Evolutionary conservation across 2,329 filamentous ascomycete genomes (phyloP).

Genomic region (Penicillium capsulatum): DNA sequence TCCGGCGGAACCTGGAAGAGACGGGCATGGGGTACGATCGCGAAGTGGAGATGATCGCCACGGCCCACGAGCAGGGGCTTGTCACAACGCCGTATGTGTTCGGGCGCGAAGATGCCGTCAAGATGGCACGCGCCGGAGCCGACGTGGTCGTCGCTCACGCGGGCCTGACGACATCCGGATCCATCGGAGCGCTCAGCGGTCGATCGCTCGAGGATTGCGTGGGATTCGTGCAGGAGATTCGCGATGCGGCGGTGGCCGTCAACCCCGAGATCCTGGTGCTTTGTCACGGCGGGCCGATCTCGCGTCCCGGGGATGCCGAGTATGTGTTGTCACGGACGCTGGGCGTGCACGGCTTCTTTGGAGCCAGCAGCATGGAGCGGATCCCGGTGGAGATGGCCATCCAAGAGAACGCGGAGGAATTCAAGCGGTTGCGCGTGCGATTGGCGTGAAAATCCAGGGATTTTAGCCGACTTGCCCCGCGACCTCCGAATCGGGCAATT

Average conservation of each 20-base stretch:
- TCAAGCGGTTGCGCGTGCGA: conserved; percentile 44
- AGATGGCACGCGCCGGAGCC: conserved; percentile 62
- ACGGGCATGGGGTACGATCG: conserved; percentile 65
- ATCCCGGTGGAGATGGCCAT: conserved; percentile 66
- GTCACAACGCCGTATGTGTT: conserved; percentile 70
- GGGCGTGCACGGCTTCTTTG: conserved; percentile 68
- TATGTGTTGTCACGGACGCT: conserved; percentile 58
- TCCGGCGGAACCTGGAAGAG: conserved; percentile 65
- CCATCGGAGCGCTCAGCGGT: conserved; percentile 60
- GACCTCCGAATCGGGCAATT: conserved; percentile 26
- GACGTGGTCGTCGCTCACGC: conserved; percentile 67
- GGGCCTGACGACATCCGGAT: conserved; percentile 62
- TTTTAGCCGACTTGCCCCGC: conserved; percentile 13
- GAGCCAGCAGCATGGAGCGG: conserved; percentile 65
- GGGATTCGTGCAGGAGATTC: conserved; percentile 57
- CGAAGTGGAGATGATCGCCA: conserved; percentile 63
- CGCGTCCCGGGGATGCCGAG: conserved; percentile 58
- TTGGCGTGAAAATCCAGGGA: conserved; percentile 6
- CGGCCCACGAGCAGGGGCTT: conserved; percentile 57
- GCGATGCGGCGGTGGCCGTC: conserved; percentile 55
- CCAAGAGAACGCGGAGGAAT: conserved; percentile 52
- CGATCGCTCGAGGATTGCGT: conserved; percentile 63
- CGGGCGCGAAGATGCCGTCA: conserved; percentile 55
- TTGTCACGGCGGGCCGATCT: conserved; percentile 68
- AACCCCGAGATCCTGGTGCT: conserved; percentile 60